Base-by-base conservation (phyloP, 2,329 filamentous ascomycete species). In the Paradendryphiella salina region DNA sequence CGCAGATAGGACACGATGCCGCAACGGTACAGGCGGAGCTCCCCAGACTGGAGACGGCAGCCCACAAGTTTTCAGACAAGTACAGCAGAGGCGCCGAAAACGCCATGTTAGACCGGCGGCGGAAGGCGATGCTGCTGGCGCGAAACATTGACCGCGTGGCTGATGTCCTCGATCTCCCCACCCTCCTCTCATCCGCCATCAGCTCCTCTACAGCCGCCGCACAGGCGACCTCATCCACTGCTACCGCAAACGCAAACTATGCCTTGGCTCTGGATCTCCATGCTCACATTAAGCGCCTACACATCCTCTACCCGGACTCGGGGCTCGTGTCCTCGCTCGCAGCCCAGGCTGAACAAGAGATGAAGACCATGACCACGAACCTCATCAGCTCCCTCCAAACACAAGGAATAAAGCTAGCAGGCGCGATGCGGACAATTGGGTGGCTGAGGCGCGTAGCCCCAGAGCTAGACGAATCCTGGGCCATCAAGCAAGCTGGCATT, bases 361-460 rank as follows among this genome's bases (percentile, higher is more conserved):
- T 97, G 82, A 88, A 89, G 64, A 85, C 88, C 50, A 90, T 97
- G 84, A 90, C 90, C 0, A 85, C 86, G 7, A 91, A 94, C 62
- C 82, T 99, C 4, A 87, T 99, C 50, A 77, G 81, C 8, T 86
- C 87, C 8, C 80, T 99, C 20, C 88, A 90, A 59, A 81, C 83
- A 0, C 89, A 89, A 2, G 84, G 84, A 15, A 81, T 99, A 42
- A 96, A 96, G 73, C 82, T 99, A 3, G 92, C 94, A 18, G 87
- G 88, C 10, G 92, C 91, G 0, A 88, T 99, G 76, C 85, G 95
- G 44, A 96, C 90, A 1, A 86, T 96, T 40, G 90, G 91, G 52
- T 96, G 91, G 89, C 79, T 99, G 36, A 86, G 93, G 35, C 84
- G 94, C 26, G 87, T 96, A 4, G 83, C 93, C 0, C 90, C 92